These are phyloP conservation scores for Chaetomiaceae sp. DNA, from an alignment of 2,329 filamentous ascomycete genomes.

Conservation along the genomic window DNA sequence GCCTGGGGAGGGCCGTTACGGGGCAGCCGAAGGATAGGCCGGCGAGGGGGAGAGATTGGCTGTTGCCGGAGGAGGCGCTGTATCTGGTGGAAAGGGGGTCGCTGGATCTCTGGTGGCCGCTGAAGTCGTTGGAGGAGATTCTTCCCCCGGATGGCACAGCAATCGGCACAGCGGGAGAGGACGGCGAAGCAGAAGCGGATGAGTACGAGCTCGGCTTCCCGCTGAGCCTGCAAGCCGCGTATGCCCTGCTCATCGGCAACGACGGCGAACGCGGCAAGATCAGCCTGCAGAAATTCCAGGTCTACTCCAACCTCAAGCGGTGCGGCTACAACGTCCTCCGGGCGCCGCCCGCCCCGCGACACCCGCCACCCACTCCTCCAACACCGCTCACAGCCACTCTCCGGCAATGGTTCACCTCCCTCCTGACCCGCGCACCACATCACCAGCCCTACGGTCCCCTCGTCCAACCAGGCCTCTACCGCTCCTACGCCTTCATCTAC, in stretches of 20 bases:
- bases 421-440: constrained; percentile 32
- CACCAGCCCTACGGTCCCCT: constrained; percentile 47
- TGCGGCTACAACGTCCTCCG: constrained; percentile 75
- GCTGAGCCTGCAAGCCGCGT: constrained; percentile 85
- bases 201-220: constrained; percentile 64
- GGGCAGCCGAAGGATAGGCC: constrained; percentile 47
- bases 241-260: constrained; percentile 72
- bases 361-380: constrained; percentile 6
- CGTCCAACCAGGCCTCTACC: constrained; percentile 57
- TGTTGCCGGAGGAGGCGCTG: constrained; percentile 86
- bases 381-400: constrained; percentile 28
- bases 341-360: constrained; percentile 41
- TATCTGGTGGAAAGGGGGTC: constrained; percentile 84
- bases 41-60: constrained; percentile 63
- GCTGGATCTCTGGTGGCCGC: constrained; percentile 80
- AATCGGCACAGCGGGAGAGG: constrained; percentile 10
- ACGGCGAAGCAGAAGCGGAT: constrained; percentile 28
- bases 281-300: constrained; percentile 73
- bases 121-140: constrained; percentile 43
- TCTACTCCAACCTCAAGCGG: constrained; percentile 79
- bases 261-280: constrained; percentile 56
- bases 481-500: constrained; percentile 67
- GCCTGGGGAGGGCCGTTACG: constrained; percentile 62
- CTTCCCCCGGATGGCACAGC: constrained; percentile 30
- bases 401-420: constrained; percentile 49